phyloP scores from a whole-genome alignment of 345 rosid species.

The Erodium maritimum region DNA sequence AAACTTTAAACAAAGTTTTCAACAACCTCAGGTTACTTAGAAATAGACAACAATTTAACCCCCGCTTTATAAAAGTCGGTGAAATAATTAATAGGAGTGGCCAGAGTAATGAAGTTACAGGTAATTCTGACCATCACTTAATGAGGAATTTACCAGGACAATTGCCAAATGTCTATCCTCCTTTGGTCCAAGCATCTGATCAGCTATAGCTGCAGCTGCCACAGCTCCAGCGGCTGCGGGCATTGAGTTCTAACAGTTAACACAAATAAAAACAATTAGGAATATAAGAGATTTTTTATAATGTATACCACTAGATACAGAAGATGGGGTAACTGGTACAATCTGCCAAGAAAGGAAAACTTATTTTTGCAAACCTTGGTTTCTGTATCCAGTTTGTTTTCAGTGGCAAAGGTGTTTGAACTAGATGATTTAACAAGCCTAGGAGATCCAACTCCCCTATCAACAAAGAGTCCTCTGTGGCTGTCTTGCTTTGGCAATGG shows the following conservation, averaged over 20 bases:
- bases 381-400: conserved; percentile 49
- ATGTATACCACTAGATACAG: too few species aligned
- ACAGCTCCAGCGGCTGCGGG: conserved; percentile 99
- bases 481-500: conserved; percentile 65
- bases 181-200: conserved; percentile 98
- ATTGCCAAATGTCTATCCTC: conserved; percentile 93
- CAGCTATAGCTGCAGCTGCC: conserved; percentile 97
- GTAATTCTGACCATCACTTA: neutral
- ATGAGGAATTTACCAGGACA: conserved; percentile 56
- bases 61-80: neutral
- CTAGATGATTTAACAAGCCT: conserved; percentile 76
- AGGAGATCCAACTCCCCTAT: conserved; percentile 98
- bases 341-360: conserved; percentile 3
- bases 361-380: conserved; percentile 48
- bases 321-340: neutral
- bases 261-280: conserved; percentile 5
- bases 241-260: conserved; percentile 59
- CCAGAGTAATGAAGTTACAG: neutral
- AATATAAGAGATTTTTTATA: neutral
- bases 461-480: conserved; percentile 83
- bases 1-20: conserved; percentile 5
- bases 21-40: neutral
- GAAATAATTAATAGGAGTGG: neutral
- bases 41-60: too few species aligned
- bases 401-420: conserved; percentile 41